phyloP scores from a whole-genome alignment of 225 moss, liverwort and hornwort genomes.

The Sphagnum contortum region DNA sequence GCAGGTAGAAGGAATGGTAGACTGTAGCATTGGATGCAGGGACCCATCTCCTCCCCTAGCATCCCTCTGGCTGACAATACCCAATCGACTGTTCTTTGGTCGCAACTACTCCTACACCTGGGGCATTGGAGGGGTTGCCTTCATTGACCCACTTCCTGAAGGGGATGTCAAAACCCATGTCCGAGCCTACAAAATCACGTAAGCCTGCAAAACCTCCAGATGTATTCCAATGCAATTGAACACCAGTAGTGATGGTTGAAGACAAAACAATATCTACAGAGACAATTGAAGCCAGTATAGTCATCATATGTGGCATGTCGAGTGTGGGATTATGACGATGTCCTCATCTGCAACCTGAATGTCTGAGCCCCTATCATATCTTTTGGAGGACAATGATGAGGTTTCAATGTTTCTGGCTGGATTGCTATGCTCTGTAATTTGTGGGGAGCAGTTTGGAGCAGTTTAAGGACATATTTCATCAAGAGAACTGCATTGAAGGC shows the following conservation, averaged over 20 bases:
- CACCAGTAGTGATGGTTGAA: no score
- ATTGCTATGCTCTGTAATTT: no score
- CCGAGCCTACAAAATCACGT: constrained; percentile 81
- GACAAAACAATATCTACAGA: no score
- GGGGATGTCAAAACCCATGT: constrained; percentile 33
- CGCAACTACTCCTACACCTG: constrained; percentile 33
- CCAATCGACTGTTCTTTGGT: constrained; percentile 60
- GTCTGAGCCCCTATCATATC: neutral
- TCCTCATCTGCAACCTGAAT: no score
- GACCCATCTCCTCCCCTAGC: constrained; percentile 52
- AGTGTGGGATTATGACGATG: no score
- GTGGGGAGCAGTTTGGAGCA: constrained; percentile 45
- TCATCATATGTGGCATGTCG: no score
- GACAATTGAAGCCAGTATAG: neutral
- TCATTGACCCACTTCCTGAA: constrained; percentile 46
- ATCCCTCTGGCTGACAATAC: constrained; percentile 47
- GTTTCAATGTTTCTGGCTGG: neutral
- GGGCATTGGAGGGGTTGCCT: constrained; percentile 80
- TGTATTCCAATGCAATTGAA: neutral
- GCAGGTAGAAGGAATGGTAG: constrained; percentile 65
- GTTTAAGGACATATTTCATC: constrained; percentile 54
- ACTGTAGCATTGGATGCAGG: constrained; percentile 44
- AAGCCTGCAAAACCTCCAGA: constrained; percentile 7
- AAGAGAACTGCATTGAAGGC: constrained; percentile 32
- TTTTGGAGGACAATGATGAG: neutral